phyloP scores from a whole-genome alignment of 495 filamentous ascomycete genomes.

The Corynascus novoguineensis region DNA sequence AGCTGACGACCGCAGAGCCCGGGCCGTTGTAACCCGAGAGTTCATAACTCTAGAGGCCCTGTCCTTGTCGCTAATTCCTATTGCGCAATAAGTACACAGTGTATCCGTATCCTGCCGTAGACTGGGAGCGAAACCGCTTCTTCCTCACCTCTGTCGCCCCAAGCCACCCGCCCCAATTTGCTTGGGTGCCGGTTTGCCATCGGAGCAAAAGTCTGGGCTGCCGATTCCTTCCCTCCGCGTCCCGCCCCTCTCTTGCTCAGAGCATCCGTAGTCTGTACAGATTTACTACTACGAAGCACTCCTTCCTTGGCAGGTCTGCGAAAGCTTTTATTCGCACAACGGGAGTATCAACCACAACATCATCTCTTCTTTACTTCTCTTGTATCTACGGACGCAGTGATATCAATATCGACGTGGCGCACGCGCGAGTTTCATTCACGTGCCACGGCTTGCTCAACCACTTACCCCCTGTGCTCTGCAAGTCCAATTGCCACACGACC shows the following conservation, averaged over 20 bases:
- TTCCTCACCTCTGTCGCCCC: slow-evolving; percentile 4
- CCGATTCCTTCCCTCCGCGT: background rate
- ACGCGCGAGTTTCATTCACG: background rate
- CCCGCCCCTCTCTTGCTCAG: background rate
- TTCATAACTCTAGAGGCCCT: slow-evolving; percentile 6
- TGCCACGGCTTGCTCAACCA: background rate
- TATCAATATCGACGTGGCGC: background rate
- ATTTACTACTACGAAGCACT: no score
- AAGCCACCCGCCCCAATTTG: slow-evolving; percentile 1
- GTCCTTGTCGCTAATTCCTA: slow-evolving; percentile 8
- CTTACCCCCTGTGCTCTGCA: slow-evolving; percentile 19
- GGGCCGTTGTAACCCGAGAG: background rate
- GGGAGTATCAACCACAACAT: no score
- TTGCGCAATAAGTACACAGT: no score
- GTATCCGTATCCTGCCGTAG: background rate
- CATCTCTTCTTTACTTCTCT: no score
- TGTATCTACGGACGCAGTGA: no score
- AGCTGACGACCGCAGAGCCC: background rate
- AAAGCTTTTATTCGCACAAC: no score
- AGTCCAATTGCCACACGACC: slow-evolving; percentile 25
- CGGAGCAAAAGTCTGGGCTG: slow-evolving; percentile 7
- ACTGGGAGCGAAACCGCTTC: background rate
- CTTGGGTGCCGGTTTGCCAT: slow-evolving; percentile 15
- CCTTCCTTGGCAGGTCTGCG: no score
- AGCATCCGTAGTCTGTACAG: no score